phyloP scores from a whole-genome alignment of 805 yeast species.

The Nakazawaea anatomiae region DNA sequence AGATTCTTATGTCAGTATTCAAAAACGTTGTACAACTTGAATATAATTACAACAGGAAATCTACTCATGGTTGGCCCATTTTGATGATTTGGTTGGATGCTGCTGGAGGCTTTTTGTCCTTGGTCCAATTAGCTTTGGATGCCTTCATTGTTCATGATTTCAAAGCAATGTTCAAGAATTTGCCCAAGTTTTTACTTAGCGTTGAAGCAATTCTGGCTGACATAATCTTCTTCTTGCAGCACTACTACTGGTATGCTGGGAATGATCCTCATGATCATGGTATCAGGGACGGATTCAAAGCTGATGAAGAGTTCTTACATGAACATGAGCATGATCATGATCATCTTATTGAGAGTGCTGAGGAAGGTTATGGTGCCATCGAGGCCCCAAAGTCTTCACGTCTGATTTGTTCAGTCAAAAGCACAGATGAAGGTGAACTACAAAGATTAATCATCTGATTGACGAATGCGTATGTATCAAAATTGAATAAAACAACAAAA shows the following conservation, averaged over 20 bases:
- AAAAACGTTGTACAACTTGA: slow-evolving; percentile 29
- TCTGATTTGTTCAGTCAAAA: slow-evolving; percentile 7
- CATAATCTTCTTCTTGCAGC: slow-evolving; percentile 25
- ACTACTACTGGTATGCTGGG: slow-evolving; percentile 23
- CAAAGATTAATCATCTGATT: slow-evolving; percentile 7
- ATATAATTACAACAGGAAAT: slow-evolving; percentile 26
- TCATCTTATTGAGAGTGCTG: slow-evolving; percentile 11
- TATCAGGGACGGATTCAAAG: slow-evolving; percentile 19
- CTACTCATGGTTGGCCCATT: slow-evolving; percentile 33
- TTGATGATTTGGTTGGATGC: slow-evolving; percentile 27
- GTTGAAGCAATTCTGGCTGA: slow-evolving; percentile 25
- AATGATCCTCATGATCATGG: slow-evolving; percentile 19
- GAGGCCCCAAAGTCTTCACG: neutral
- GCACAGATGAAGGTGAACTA: slow-evolving; percentile 9
- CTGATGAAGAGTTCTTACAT: slow-evolving; percentile 24
- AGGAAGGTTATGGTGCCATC: slow-evolving; percentile 3
- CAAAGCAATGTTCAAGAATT: slow-evolving; percentile 20
- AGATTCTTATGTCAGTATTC: slow-evolving; percentile 26
- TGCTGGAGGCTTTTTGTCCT: slow-evolving; percentile 23
- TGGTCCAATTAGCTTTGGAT: slow-evolving; percentile 24
- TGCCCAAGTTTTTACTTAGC: slow-evolving; percentile 25
- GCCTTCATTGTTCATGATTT: slow-evolving; percentile 20
- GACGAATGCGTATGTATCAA: neutral
- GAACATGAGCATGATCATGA: slow-evolving; percentile 29
- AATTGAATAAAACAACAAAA: neutral